phyloP scores from a whole-genome alignment of 306 rosid species.

The Pterocarpus santalinus region DNA sequence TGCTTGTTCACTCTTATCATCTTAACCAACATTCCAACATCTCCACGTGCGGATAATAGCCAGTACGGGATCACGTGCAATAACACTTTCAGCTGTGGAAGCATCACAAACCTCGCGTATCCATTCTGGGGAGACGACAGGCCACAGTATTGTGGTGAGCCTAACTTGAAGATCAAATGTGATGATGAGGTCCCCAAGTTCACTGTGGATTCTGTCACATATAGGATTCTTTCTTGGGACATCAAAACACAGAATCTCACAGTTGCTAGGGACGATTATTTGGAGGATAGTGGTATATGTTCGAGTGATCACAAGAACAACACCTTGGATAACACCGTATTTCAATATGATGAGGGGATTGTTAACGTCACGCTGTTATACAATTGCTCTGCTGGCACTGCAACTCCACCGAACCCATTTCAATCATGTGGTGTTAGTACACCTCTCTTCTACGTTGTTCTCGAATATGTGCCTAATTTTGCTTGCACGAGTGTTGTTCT shows the following conservation, averaged over 20 bases:
- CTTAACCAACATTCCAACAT: not conserved
- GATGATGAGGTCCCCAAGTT: not conserved
- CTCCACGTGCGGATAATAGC: not conserved
- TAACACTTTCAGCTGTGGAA: slow-evolving; percentile 2
- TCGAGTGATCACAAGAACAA: not conserved
- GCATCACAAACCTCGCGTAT: not conserved
- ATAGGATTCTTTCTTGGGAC: slow-evolving; percentile 30
- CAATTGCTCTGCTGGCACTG: not conserved
- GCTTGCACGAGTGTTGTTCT: not conserved
- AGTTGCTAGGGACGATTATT: slow-evolving; percentile 48
- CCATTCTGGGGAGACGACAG: slow-evolving; percentile 50
- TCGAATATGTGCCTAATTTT: not conserved
- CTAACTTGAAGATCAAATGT: slow-evolving; percentile 15
- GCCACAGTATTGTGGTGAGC: slow-evolving; percentile 23
- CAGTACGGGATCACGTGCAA: not conserved
- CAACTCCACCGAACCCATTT: not conserved
- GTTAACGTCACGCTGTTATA: slow-evolving; percentile 3
- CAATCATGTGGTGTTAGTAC: too few species aligned
- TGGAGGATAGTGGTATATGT: not conserved
- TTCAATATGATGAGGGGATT: not conserved
- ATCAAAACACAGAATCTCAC: not conserved
- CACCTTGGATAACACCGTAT: slow-evolving; percentile 2
- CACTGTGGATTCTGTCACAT: not conserved
- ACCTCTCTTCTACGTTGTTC: too few species aligned
- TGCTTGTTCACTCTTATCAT: not conserved